phyloP scores from a whole-genome alignment of 2,329 filamentous ascomycete genomes.

The Colletotrichum sp. region DNA sequence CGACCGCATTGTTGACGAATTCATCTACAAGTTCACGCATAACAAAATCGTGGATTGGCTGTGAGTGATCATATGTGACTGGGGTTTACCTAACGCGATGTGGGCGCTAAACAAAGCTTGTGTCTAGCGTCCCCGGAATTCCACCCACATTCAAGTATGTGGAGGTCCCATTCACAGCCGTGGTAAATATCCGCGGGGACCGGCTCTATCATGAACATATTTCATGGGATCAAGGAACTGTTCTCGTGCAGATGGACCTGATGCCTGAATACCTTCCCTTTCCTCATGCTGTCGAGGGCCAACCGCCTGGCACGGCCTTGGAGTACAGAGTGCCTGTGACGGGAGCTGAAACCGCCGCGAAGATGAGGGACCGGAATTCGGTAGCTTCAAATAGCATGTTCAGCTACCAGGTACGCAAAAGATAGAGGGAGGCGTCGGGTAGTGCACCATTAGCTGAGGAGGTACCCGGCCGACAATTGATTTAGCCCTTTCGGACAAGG shows the following conservation, averaged over 20 bases:
- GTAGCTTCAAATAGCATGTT: constrained; percentile 35
- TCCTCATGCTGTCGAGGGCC: constrained; percentile 34
- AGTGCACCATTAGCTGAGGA: neutral
- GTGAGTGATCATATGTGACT: neutral
- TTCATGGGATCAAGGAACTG: constrained; percentile 70
- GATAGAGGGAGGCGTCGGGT: neutral
- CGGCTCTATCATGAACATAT: constrained; percentile 67
- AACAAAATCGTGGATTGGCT: constrained; percentile 39
- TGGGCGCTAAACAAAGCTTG: constrained; percentile 10
- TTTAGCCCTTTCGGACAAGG: neutral
- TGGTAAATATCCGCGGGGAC: constrained; percentile 69
- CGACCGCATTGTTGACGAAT: constrained; percentile 75
- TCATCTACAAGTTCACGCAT: constrained; percentile 70
- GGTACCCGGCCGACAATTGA: neutral
- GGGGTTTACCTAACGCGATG: constrained; percentile 70
- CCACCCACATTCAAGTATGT: constrained; percentile 58
- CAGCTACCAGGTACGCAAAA: neutral
- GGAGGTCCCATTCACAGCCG: constrained; percentile 63
- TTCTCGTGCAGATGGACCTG: constrained; percentile 61
- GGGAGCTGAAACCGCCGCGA: constrained; percentile 32
- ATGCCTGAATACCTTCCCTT: constrained; percentile 66
- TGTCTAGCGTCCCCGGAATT: constrained; percentile 53
- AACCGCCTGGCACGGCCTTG: neutral
- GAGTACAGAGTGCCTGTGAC: constrained; percentile 35
- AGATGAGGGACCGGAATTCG: constrained; percentile 32